phyloP scores from a whole-genome alignment of 352 stramenopile genomes.

The Phytophthora colocasiae region DNA sequence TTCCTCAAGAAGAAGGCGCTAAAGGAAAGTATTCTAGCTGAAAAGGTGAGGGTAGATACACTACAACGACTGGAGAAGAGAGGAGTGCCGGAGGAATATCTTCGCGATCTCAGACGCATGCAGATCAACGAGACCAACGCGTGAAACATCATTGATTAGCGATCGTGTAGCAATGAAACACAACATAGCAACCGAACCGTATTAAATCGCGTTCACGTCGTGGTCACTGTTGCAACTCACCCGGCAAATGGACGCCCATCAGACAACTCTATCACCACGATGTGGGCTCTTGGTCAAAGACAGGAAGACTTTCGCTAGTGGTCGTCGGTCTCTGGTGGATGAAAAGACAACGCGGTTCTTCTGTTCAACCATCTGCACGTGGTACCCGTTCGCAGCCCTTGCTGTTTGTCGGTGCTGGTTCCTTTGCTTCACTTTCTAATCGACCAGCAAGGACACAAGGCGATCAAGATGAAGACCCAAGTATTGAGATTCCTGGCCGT shows the following conservation, averaged over 20 bases:
- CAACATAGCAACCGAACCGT: too few relatives aligned
- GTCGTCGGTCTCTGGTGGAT: constrained; percentile 7
- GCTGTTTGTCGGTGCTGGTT: neutral
- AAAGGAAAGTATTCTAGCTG: constrained; percentile 77
- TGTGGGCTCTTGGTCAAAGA: constrained; percentile 1
- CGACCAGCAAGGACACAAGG: neutral
- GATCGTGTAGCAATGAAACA: neutral
- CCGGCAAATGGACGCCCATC: constrained; percentile 14
- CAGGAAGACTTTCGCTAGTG: constrained; percentile 4
- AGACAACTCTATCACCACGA: constrained; percentile 6
- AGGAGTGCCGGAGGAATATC: constrained; percentile 72
- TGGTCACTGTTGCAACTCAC: constrained; percentile 16
- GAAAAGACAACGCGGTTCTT: constrained; percentile 5
- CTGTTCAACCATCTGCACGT: neutral
- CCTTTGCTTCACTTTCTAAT: constrained; percentile 9
- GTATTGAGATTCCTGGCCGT: constrained; percentile 1
- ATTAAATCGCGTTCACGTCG: neutral
- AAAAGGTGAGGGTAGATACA: constrained; percentile 76
- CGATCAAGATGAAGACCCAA: constrained; percentile 10
- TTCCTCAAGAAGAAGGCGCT: constrained; percentile 75
- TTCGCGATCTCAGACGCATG: constrained; percentile 71
- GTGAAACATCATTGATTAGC: constrained; percentile 27
- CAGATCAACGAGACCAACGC: constrained; percentile 71
- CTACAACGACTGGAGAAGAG: constrained; percentile 67
- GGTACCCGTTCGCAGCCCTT: neutral